A percentile compares a stretch with the other conserved stretches of the same genome.
Conservation (phyloP, 2,329 filamentous ascomycete genomes). For the Grosmannia penicillata region DNA sequence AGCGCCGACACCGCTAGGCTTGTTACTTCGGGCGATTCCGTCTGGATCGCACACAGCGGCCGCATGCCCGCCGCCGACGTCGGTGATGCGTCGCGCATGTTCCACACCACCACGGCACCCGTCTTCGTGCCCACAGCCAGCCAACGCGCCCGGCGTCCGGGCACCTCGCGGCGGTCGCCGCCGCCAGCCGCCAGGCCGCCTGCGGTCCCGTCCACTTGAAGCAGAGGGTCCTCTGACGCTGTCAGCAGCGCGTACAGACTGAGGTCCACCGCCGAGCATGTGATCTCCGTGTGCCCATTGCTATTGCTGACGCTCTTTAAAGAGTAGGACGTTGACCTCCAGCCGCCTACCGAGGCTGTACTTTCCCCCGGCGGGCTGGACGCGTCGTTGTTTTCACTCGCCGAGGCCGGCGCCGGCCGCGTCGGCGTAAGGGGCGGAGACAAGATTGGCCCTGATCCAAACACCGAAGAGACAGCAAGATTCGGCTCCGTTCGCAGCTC, state of each 20-base stretch:
- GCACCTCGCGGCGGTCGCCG: slow-evolving; percentile 56
- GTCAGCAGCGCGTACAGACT: slow-evolving; percentile 61
- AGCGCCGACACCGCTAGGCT: slow-evolving; percentile 71
- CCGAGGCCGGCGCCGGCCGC: neutral
- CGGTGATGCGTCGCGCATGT: slow-evolving; percentile 45
- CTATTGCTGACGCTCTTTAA: slow-evolving; percentile 20
- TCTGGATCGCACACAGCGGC: slow-evolving; percentile 71
- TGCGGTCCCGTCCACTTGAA: slow-evolving; percentile 22
- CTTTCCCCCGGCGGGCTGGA: too few relatives aligned
- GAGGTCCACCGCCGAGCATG: slow-evolving; percentile 54
- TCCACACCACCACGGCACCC: slow-evolving; percentile 72
- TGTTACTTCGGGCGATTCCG: slow-evolving; percentile 77
- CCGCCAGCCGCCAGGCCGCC: slow-evolving; percentile 33
- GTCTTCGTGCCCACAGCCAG: slow-evolving; percentile 67
- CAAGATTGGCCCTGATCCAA: neutral
- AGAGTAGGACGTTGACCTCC: slow-evolving; percentile 46
- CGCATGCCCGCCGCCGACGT: slow-evolving; percentile 25
- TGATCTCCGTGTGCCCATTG: slow-evolving; percentile 37
- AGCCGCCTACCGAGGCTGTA: too few relatives aligned
- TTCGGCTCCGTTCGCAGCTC: too few relatives aligned
- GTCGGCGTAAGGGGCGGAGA: too few relatives aligned
- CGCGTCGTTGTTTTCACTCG: too few relatives aligned
- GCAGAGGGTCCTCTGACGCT: slow-evolving; percentile 58
- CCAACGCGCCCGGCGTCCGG: slow-evolving; percentile 70
- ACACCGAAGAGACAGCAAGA: neutral